phyloP scores from a whole-genome alignment of 2,329 filamentous ascomycete genomes.

The Fusarium tuaranense region DNA sequence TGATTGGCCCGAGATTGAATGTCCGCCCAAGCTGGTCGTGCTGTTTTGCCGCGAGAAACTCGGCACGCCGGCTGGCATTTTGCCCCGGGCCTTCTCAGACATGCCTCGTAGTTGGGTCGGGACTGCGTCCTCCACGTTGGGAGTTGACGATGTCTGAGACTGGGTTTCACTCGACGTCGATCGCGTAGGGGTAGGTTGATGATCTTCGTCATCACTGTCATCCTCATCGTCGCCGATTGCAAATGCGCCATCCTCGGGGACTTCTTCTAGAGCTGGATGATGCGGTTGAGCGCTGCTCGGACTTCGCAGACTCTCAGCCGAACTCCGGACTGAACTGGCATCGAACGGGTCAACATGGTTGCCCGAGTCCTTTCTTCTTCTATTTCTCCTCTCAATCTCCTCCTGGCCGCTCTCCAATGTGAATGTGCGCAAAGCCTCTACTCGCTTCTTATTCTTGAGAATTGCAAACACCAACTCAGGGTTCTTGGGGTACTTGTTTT shows the following conservation, averaged over 20 bases:
- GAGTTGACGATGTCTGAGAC: constrained; percentile 75
- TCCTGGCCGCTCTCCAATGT: constrained; percentile 93
- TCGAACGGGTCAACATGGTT: constrained; percentile 64
- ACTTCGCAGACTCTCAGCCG: constrained; percentile 75
- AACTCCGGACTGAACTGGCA: constrained; percentile 66
- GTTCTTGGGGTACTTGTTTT: constrained; percentile 88
- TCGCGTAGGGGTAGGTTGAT: constrained; percentile 67
- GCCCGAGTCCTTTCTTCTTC: constrained; percentile 73
- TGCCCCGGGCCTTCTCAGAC: constrained; percentile 97
- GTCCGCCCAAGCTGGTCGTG: constrained; percentile 80
- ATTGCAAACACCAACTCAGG: constrained; percentile 84
- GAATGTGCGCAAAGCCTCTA: constrained; percentile 87
- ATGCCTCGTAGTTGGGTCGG: constrained; percentile 88
- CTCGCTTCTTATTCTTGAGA: constrained; percentile 81
- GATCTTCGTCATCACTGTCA: constrained; percentile 61
- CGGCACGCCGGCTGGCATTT: constrained; percentile 87
- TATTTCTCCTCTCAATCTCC: constrained; percentile 85
- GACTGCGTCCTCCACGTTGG: constrained; percentile 79
- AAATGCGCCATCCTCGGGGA: constrained; percentile 79
- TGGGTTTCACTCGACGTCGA: constrained; percentile 74
- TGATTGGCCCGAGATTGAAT: constrained; percentile 69
- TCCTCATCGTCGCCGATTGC: constrained; percentile 90
- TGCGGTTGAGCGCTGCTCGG: constrained; percentile 55
- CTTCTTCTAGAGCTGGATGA: constrained; percentile 46
- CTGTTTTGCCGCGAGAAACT: constrained; percentile 92